Base-by-base conservation (phyloP, 2,329 filamentous ascomycete species). In the Chaetomiaceae sp. region DNA sequence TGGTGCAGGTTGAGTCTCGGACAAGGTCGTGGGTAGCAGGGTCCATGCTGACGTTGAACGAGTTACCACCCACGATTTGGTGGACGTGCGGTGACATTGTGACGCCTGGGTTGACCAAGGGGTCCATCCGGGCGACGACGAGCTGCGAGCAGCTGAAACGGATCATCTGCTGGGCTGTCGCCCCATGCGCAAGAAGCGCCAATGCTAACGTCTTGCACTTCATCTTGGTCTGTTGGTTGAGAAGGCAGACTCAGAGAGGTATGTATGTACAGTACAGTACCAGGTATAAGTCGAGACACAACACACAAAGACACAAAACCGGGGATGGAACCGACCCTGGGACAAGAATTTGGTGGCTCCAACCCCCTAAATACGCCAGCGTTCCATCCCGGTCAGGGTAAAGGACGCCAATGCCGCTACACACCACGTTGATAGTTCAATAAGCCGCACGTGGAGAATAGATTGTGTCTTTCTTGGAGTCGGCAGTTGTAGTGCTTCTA, bases 71-170 rank as follows among this genome's bases (percentile, higher is more conserved):
- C 3, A 62, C 60, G 32, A 63, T 60, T 21, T 63, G 61, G 36
- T 63, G 61, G 21, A 63, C 60, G 32, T 63, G 61, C 4, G 61
- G 58, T 1, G 61, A 63, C 3, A 47, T 41, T 2, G 53, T 27
- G 7, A 52, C 13, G 10, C 55, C 61, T 3, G 60, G 61, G 46
- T 62, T 59, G 38, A 63, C 61, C 27, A 63, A 34, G 8, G 65
- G 65, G 40, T 67, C 65, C 16, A 66, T 58, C 1, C 64, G 63
- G 10, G 61, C 56, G 33, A 67, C 60, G 38, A 61, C 60, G 2
- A 66, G 59, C 29, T 64, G 64, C 8, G 64, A 63, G 53, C 65
- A 67, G 44, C 63, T 59, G 51, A 67, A 67, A 5, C 65, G 65
- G 20, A 67, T 55, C 61, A 62, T 62, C 50, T 2, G 62, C 62